Base-by-base conservation (phyloP, 192 early-diverging fungal genomes). In the Cladochytrium replicatum region DNA sequence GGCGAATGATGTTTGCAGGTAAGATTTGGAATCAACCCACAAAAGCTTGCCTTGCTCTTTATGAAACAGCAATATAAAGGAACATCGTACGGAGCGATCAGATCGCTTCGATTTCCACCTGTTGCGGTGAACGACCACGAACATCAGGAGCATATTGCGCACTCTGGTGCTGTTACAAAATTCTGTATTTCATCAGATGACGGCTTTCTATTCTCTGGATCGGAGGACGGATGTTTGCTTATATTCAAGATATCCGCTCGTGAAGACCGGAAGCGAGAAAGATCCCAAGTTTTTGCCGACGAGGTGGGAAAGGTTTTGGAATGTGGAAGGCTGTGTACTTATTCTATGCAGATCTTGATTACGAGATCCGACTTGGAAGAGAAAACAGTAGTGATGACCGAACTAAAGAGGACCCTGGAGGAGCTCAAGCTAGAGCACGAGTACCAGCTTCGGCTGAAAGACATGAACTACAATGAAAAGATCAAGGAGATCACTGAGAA, bases 341-440 rank as follows among this genome's bases (percentile, higher is more conserved):
- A 48, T 24, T 17, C 30, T 21, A 34, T 37, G 17, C 32, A 78
- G 76, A 69, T 79, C 24, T 53, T 79, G 0, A 62, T 80, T 6
- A 80, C 74, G 4, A 71, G 70, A 45, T 67, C 69, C 3, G 77
- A 80, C 40, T 59, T 80, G 0, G 77, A 80, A 59, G 77, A 80
- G 41, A 71, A 70, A 34, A 71, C 54, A 6, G 53, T 71, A 15
- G 23, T 59, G 27, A 74, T 69, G 27, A 30, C 64, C 13, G 77
- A 80, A 51, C 43, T 80, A 9, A 50, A 58, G 32, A 55, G 68
- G 4, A 41, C 44, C 6, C 54, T 80, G n/a, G 72, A 77, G 32
- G 77, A 80, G 48, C 57, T 77, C 13, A 72, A 77, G 48, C 46
- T 80, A 3, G 77, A 80, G 47, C 73, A 80, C 60, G 77, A 80